Percentiles rank a stretch among this genome's conserved stretches.
Conservation (phyloP, 164 flowering plant species). For the Pachysandra terminalis region DNA sequence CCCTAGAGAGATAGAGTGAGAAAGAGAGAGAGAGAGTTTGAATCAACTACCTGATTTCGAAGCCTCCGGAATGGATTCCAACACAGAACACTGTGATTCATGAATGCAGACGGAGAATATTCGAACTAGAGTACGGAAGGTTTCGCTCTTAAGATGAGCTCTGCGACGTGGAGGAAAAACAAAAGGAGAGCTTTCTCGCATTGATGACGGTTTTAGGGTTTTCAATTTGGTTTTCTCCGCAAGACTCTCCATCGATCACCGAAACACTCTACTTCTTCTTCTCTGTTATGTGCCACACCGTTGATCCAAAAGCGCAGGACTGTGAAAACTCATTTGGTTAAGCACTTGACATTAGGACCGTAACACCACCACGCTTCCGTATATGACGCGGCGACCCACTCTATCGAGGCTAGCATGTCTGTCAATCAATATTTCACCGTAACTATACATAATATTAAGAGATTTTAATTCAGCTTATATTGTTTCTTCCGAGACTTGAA, state of each 20-base stretch:
- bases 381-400: too few relatives aligned
- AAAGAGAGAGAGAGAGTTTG: background rate
- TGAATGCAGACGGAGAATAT: conserved; percentile 32
- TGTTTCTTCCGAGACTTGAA: too few relatives aligned
- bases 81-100: conserved; percentile 15
- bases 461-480: too few relatives aligned
- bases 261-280: background rate
- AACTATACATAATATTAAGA: too few relatives aligned
- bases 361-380: too few relatives aligned
- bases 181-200: background rate
- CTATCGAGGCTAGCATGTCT: too few relatives aligned
- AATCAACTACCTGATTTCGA: conserved; percentile 14
- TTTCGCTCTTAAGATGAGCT: conserved; percentile 44
- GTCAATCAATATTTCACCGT: too few relatives aligned
- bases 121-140: conserved; percentile 26
- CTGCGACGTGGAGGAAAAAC: conserved; percentile 26
- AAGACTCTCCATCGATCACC: conserved; percentile 10
- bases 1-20: background rate
- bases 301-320: too few relatives aligned
- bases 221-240: conserved; percentile 5
- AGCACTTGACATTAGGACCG: too few relatives aligned
- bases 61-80: background rate
- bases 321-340: too few relatives aligned
- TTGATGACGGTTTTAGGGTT: conserved; percentile 16
- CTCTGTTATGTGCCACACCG: too few relatives aligned